Evolutionary conservation across 306 rosid genomes (phyloP).

Genomic region (Crotalaria pallida): DNA sequence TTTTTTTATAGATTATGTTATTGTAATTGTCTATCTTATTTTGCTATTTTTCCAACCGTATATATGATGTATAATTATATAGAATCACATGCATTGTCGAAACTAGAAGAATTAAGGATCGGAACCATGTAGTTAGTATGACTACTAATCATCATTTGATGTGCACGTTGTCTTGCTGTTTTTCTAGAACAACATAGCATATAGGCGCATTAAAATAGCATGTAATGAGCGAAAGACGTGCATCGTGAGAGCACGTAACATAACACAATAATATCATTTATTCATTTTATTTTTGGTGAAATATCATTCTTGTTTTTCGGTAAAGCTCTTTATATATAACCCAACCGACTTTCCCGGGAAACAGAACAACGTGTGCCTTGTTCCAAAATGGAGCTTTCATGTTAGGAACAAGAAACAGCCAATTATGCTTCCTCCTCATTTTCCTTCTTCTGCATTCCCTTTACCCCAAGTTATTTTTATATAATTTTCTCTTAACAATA

Average conservation of each 20-base stretch:
- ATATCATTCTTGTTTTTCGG: conserved; percentile 6
- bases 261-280: neutral
- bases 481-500: neutral
- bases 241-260: conserved; percentile 23
- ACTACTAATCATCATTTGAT: neutral
- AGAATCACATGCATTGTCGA: no score
- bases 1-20: no score
- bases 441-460: conserved; percentile 22
- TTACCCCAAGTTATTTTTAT: neutral
- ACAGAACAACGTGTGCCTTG: conserved; percentile 8
- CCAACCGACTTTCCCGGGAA: conserved; percentile 22
- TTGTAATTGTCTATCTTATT: no score
- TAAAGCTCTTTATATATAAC: conserved; percentile 4
- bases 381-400: conserved; percentile 16
- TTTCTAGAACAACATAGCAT: neutral
- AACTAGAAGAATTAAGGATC: no score
- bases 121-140: neutral
- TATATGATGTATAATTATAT: no score
- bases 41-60: no score
- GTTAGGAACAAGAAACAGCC: neutral
- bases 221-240: conserved; percentile 22
- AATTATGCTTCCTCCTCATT: neutral
- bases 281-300: no score
- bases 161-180: conserved; percentile 10
- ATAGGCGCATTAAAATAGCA: conserved; percentile 12